These are phyloP conservation scores for Aspergillus proliferans DNA, from an alignment of 2,329 filamentous ascomycete species.

Conservation along the genomic window DNA sequence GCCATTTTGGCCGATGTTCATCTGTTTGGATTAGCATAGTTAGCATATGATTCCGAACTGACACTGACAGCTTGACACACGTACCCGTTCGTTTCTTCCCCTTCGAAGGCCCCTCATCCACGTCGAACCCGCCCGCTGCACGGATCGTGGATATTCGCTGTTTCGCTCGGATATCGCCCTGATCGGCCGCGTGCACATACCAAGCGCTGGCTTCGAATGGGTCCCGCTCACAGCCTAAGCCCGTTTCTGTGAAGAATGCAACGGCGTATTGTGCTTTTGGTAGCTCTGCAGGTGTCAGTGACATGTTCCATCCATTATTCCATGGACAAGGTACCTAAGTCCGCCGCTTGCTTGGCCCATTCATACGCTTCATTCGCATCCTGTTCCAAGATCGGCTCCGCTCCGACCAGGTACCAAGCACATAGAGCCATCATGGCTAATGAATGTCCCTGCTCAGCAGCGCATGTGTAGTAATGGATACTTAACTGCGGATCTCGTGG, in stretches of 20 bases:
- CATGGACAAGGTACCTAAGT: constrained; percentile 60
- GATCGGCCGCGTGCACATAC: constrained; percentile 93
- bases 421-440: constrained; percentile 97
- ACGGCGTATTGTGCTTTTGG: constrained; percentile 82
- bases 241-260: constrained; percentile 97
- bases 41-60: not conserved
- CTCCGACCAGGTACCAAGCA: constrained; percentile 97
- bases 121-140: constrained; percentile 51
- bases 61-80: not conserved
- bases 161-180: constrained; percentile 83
- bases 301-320: too few species aligned
- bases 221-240: constrained; percentile 89
- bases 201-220: constrained; percentile 96
- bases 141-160: constrained; percentile 81
- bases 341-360: constrained; percentile 83
- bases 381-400: constrained; percentile 83
- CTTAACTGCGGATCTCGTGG: constrained; percentile 87
- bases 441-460: constrained; percentile 76
- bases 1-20: not conserved
- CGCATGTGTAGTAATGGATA: constrained; percentile 94
- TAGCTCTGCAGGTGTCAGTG: constrained; percentile 28
- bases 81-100: constrained; percentile 8
- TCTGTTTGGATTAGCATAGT: not conserved
- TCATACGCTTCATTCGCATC: constrained; percentile 95
- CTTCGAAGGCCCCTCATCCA: constrained; percentile 44